Evolutionary conservation across 306 rosid genomes (phyloP).

Genomic region (Casuarina glauca): DNA sequence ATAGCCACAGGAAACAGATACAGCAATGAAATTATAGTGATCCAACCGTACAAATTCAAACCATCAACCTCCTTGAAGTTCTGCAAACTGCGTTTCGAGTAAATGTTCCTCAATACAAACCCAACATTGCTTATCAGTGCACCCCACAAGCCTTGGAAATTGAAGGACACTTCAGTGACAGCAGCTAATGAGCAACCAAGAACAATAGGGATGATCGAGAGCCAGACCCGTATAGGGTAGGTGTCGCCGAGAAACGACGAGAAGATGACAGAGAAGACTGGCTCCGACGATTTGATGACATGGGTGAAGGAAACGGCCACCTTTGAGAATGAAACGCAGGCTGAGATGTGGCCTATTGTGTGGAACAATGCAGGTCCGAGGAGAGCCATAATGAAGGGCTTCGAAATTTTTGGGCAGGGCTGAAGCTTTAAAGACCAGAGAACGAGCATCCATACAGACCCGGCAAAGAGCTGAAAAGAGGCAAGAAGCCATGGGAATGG

Average conservation of each 20-base stretch:
- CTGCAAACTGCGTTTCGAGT: slow-evolving; percentile 75
- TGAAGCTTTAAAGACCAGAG: slow-evolving; percentile 86
- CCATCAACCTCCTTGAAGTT: slow-evolving; percentile 88
- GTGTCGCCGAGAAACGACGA: slow-evolving; percentile 73
- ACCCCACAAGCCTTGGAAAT: slow-evolving; percentile 75
- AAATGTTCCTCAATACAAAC: slow-evolving; percentile 82
- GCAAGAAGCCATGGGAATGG: slow-evolving; percentile 97
- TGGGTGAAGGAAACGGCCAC: slow-evolving; percentile 97
- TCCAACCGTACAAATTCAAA: slow-evolving; percentile 82
- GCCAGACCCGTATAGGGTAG: slow-evolving; percentile 87
- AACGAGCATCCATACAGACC: slow-evolving; percentile 76
- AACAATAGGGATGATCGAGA: slow-evolving; percentile 85
- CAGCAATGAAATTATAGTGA: slow-evolving; percentile 62
- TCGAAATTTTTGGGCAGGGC: slow-evolving; percentile 78
- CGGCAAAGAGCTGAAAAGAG: slow-evolving; percentile 89
- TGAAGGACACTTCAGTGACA: slow-evolving; percentile 85
- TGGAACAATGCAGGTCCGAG: slow-evolving; percentile 98
- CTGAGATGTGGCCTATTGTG: slow-evolving; percentile 94
- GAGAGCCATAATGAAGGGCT: slow-evolving; percentile 69
- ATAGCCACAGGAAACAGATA: slow-evolving; percentile 85
- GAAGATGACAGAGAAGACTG: slow-evolving; percentile 80
- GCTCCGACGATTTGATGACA: slow-evolving; percentile 92
- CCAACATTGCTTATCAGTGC: slow-evolving; percentile 94
- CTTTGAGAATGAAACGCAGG: slow-evolving; percentile 91
- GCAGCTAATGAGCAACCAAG: slow-evolving; percentile 90